These are phyloP conservation scores for Kodamaea neixiangensis DNA, from an alignment of 805 yeast species.

Conservation along the genomic window DNA sequence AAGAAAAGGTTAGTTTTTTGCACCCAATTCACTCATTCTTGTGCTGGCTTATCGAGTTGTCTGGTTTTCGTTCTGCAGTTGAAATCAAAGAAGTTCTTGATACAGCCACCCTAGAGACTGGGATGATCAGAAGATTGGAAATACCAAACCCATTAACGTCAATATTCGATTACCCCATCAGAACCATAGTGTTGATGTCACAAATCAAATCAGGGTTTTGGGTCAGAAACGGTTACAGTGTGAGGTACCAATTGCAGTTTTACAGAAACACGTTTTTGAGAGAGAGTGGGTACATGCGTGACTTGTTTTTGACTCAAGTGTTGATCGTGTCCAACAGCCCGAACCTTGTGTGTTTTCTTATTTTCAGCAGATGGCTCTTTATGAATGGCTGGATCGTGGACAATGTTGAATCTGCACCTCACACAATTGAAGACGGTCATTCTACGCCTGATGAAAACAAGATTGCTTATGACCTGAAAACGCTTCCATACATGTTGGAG, in stretches of 20 bases:
- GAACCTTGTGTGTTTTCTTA: slow-evolving; percentile 53
- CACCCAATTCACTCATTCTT: slow-evolving; percentile 80
- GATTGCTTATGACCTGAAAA: slow-evolving; percentile 43
- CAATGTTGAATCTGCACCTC: not conserved
- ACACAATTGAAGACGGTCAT: not conserved
- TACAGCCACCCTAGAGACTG: slow-evolving; percentile 11
- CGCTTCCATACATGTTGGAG: slow-evolving; percentile 67
- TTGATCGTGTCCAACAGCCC: slow-evolving; percentile 54
- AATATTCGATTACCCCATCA: slow-evolving; percentile 71
- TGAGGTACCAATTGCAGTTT: slow-evolving; percentile 74
- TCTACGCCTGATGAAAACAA: slow-evolving; percentile 33
- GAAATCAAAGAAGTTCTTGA: slow-evolving; percentile 25
- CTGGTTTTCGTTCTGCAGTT: slow-evolving; percentile 26
- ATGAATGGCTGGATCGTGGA: slow-evolving; percentile 30
- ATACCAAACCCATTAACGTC: slow-evolving; percentile 22
- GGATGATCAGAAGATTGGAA: slow-evolving; percentile 10
- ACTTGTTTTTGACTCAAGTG: slow-evolving; percentile 71
- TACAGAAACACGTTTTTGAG: slow-evolving; percentile 78
- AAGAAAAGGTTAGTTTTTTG: slow-evolving; percentile 61
- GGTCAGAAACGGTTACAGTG: slow-evolving; percentile 91
- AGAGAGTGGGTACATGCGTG: slow-evolving; percentile 81
- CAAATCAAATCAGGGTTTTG: slow-evolving; percentile 89
- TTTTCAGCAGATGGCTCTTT: slow-evolving; percentile 72
- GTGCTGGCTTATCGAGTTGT: slow-evolving; percentile 67
- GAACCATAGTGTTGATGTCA: slow-evolving; percentile 73